A percentile compares a stretch with the other conserved stretches of the same genome.
Conservation (phyloP, 441 rosid species). For the Populus trichocarpa region DNA sequence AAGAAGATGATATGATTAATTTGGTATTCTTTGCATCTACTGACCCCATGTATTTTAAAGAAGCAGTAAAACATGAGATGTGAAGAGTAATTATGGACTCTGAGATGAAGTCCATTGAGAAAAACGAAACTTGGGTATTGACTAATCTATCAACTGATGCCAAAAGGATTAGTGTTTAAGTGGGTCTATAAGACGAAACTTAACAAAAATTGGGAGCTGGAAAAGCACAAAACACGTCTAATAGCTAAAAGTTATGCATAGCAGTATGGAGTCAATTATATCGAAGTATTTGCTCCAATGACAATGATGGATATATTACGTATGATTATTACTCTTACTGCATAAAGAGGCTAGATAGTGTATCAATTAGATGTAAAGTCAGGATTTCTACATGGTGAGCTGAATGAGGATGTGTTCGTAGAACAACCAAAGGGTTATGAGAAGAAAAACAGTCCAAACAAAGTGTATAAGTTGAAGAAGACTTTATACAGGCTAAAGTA, state of each 20-base stretch:
- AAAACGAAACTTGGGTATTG: background rate
- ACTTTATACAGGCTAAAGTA: too few relatives aligned
- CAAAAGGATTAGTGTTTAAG: background rate
- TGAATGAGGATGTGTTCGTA: background rate
- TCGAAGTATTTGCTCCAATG: too few relatives aligned
- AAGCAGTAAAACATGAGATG: background rate
- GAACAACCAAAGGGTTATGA: background rate
- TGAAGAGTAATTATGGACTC: background rate
- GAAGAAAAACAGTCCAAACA: background rate
- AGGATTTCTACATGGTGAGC: too few relatives aligned
- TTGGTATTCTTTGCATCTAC: background rate
- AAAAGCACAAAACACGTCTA: background rate
- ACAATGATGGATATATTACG: too few relatives aligned
- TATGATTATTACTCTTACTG: too few relatives aligned
- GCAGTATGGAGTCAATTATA: background rate
- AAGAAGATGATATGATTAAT: background rate
- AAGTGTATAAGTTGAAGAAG: too few relatives aligned
- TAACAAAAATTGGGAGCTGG: background rate
- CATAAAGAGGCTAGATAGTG: too few relatives aligned
- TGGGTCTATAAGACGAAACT: background rate
- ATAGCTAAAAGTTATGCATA: background rate
- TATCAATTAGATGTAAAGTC: background rate
- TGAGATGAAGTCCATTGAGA: background rate
- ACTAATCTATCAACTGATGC: background rate
- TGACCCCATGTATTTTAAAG: background rate